Conservation (phyloP, 2,329 filamentous ascomycete genomes). For the Trichophaea hybrida region DNA sequence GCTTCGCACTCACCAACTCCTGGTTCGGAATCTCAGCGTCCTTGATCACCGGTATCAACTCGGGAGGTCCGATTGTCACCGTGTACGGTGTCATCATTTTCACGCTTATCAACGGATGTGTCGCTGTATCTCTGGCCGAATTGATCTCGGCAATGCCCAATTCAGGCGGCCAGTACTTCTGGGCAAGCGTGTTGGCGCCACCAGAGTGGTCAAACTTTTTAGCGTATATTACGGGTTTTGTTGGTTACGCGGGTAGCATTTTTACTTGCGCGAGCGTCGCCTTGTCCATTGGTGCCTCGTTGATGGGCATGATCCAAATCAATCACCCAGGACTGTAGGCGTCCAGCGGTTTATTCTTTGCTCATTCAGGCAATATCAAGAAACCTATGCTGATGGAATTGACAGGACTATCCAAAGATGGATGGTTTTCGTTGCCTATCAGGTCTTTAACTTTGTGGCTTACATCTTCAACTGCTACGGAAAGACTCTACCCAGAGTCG, state of each 20-base stretch:
- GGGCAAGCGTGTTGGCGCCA: conserved; percentile 38
- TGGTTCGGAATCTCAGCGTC: conserved; percentile 24
- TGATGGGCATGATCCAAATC: conserved; percentile 40
- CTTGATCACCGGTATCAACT: conserved; percentile 34
- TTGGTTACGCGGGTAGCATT: conserved; percentile 41
- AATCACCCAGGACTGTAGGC: conserved; percentile 40
- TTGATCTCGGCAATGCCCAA: conserved; percentile 39
- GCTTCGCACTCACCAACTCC: conserved; percentile 22
- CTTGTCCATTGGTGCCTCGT: conserved; percentile 36
- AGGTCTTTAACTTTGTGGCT: conserved; percentile 35
- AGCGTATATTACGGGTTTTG: conserved; percentile 37
- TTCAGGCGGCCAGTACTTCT: conserved; percentile 40
- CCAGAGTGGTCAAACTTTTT: conserved; percentile 31
- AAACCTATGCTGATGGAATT: conserved; percentile 29
- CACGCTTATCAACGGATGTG: conserved; percentile 36
- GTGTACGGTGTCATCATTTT: conserved; percentile 38
- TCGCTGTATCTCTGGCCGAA: conserved; percentile 36
- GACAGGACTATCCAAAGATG: conserved; percentile 32
- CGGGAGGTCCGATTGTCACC: conserved; percentile 37
- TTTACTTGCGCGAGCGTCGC: conserved; percentile 42
- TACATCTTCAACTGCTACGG: conserved; percentile 37
- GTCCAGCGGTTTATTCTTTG: not conserved
- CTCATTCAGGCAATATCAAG: not conserved
- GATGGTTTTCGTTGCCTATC: conserved; percentile 38
- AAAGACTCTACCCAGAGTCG: conserved; percentile 30